Evolutionary conservation across 225 moss, liverwort and hornwort genomes (phyloP), one percentile per base, ranked within the genome.

Genomic region (Physcomitrellopsis africana): DNA sequence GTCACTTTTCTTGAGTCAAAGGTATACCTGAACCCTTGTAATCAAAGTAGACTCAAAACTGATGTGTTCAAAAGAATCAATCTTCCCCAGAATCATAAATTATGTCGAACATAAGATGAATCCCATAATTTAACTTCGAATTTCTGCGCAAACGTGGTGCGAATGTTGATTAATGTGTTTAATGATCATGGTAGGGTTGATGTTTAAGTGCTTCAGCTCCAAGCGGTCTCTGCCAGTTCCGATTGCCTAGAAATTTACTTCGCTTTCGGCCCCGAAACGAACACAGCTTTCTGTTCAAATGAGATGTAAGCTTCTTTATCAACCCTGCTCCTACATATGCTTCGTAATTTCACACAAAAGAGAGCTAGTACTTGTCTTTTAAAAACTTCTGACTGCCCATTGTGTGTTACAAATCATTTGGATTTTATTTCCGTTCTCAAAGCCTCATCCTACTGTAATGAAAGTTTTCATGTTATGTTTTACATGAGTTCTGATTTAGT

Each of bases 211-310:
- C 57, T 82, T 94, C 77, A 86, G 86, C 70, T 90, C 87, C 27
- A 88, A 88, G 69, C 85, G 88, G 71, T 94, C 92, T 42, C 73
- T 92, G 84, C 47, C 90, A 90, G 57, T 92, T 88, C 72, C 85
- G 82, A 26, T 75, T 94, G 49, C 93, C 90, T 3, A 83, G 78
- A 47, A 82, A 86, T 37, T 84, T 90, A 44, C 82, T 89, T 77
- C 65, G 87, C 61, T 71, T 88, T 60, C 81, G 90, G 85, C 83
- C 75, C 64, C 56, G 86, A 69, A 48, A 85, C 79, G 37, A 78
- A 94, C 41, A 76, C 82, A 24, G 75, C 88, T 68, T 79, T 81
- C 23, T 89, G 90, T 70, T 65, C 85, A 52, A 81, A 88, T 73
- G 92, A 91, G 51, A 90, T 91, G 91, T 93, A 69, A 53, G 74